Evolutionary conservation across 176 grass and related monocot genomes (phyloP), one percentile per base, ranked within the genome.

Genomic region (Bothriochloa decipiens): DNA sequence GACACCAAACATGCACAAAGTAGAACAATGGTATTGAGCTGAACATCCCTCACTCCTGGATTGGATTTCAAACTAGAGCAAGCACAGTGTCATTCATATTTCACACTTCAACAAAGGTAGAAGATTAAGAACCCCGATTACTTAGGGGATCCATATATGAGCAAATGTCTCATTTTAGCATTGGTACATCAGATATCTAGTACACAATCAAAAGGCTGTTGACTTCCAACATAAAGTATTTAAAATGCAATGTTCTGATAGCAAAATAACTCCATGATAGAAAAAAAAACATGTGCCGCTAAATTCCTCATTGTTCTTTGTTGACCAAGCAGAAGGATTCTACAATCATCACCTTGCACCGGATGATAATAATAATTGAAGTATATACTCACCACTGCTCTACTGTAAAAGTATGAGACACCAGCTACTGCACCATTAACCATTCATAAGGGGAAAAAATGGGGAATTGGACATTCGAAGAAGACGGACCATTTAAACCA

Each of bases 151-250:
- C 36, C 68, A 78, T 28, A 67, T 82, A 86, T 17, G 47, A 75
- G 11, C 26, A 25, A 57, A 45, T 57, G 15, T 4, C 49, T 66
- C 32, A 11, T 29, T 81, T 11, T 75, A 74, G 16, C 32, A 55
- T 14, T 55, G 33, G 18, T 40, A 49, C 58, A 16, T 81, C 25
- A 45, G 68, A 47, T 57, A 52, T 77, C 32, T 47, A 73, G 61
- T 45, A 45, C 58, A 78, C 61, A 78, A 65, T 80, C 35, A 65
- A 77, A 90, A 72, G 28, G 26, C 42, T 57, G 1, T n/a, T 22
- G 25, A 41, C 39, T 72, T 78, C 57, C 43, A 57, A n/a, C 35
- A 65, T 72, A 18, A 20, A 70, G 43, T 82, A 77, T 58, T 18
- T 57, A 33, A 62, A 57, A 9, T 72, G 10, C 43, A 23, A 75